Evolutionary conservation across 371 early-diverging fungal species (phyloP).

Genomic region (Capillidium heterosporum): DNA sequence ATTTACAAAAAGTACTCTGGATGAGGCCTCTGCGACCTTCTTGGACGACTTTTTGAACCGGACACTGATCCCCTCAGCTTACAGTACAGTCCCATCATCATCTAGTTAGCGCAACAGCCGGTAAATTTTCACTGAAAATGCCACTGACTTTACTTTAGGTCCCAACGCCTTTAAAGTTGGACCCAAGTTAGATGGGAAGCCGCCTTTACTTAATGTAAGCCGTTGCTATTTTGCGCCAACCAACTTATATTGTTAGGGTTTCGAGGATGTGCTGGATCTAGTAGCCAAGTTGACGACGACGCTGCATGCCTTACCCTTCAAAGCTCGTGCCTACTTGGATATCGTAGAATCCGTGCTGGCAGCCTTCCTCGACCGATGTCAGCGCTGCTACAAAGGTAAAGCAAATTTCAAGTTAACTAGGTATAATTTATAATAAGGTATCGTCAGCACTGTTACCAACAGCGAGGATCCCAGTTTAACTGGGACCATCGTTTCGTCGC

Average conservation of each 20-base stretch:
- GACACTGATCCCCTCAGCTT: slow-evolving; percentile 52
- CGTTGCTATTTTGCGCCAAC: background rate
- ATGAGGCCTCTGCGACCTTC: slow-evolving; percentile 43
- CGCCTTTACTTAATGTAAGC: background rate
- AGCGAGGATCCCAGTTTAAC: background rate
- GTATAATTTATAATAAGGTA: background rate
- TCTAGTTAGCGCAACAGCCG: slow-evolving; percentile 41
- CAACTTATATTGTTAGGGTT: background rate
- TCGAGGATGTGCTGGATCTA: background rate
- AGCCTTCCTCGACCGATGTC: background rate
- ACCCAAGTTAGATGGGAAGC: slow-evolving; percentile 9
- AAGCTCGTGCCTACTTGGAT: background rate
- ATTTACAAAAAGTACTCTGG: too few species aligned
- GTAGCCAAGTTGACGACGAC: background rate
- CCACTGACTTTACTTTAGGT: slow-evolving; percentile 10
- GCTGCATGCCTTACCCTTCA: background rate
- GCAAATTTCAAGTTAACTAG: too few species aligned
- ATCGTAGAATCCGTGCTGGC: background rate
- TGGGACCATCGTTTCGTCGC: background rate
- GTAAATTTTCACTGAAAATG: slow-evolving; percentile 13
- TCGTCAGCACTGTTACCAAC: background rate
- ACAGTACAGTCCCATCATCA: slow-evolving; percentile 48
- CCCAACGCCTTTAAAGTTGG: slow-evolving; percentile 31
- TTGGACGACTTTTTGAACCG: slow-evolving; percentile 60
- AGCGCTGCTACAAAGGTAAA: slow-evolving; percentile 1